phyloP scores from a whole-genome alignment of 2,329 filamentous ascomycete genomes.

The Fusarium sp. region DNA sequence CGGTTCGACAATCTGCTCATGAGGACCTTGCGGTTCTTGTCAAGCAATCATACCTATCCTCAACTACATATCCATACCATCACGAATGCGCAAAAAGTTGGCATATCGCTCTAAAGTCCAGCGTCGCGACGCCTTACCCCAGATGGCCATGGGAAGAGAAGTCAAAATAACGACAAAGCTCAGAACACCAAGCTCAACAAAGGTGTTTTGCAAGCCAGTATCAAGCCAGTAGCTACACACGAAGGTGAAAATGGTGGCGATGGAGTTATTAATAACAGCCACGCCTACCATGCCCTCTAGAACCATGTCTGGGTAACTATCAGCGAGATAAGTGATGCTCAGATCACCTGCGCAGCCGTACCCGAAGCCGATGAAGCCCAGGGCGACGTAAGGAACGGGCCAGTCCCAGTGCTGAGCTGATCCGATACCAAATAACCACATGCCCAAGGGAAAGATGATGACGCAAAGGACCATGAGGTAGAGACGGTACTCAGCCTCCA shows the following conservation, averaged over 20 bases:
- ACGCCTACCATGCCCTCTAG: conserved; percentile 70
- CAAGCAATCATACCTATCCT: background rate
- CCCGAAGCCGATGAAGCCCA: conserved; percentile 69
- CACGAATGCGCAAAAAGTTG: conserved; percentile 61
- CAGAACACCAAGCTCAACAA: conserved; percentile 64
- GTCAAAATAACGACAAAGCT: conserved; percentile 63
- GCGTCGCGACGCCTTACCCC: conserved; percentile 61
- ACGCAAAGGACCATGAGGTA: conserved; percentile 64
- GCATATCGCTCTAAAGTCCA: conserved; percentile 61
- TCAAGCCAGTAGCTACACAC: conserved; percentile 62
- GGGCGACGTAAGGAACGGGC: conserved; percentile 65
- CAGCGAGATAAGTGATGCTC: conserved; percentile 66
- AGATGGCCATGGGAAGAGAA: conserved; percentile 66
- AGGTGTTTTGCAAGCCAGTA: conserved; percentile 59
- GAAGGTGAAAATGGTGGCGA: conserved; percentile 67
- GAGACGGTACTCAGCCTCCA: conserved; percentile 66
- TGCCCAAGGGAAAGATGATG: conserved; percentile 62
- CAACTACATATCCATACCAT: conserved; percentile 51
- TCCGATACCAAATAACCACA: conserved; percentile 66
- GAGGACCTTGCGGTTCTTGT: background rate
- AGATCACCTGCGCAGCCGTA: conserved; percentile 70
- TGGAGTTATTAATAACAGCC: conserved; percentile 67
- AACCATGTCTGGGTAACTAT: conserved; percentile 68
- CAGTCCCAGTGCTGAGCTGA: conserved; percentile 63
- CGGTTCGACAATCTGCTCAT: background rate